A percentile compares a stretch with the other conserved stretches of the same genome.
phyloP scores from a whole-genome alignment of 148 eudicot species.

The Dysphania ambrosioides region DNA sequence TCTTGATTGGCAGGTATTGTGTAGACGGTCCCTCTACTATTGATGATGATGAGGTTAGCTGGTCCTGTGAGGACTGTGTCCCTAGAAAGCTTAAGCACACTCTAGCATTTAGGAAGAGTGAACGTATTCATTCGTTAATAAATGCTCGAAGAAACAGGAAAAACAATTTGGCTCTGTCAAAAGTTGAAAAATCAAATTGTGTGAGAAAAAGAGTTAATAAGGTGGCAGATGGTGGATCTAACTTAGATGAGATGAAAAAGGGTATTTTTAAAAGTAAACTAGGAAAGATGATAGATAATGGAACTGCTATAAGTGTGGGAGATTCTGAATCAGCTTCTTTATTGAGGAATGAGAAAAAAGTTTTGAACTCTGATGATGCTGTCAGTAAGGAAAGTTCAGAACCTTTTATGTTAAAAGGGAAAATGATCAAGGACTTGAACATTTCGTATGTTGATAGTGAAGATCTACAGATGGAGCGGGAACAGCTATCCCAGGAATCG shows the following conservation, averaged over 20 bases:
- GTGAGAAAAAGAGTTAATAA: background rate
- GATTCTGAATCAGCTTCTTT: background rate
- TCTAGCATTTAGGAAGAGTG: conserved; percentile 16
- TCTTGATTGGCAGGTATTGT: conserved; percentile 30
- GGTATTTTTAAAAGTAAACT: background rate
- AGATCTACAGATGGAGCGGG: background rate
- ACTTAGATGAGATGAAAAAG: background rate
- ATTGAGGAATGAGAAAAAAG: background rate
- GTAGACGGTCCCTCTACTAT: conserved; percentile 18
- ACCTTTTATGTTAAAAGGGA: background rate
- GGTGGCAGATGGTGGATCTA: background rate
- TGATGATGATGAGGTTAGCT: conserved; percentile 26
- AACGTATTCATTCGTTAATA: conserved; percentile 3
- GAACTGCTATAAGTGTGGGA: background rate
- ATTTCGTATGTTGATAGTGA: background rate
- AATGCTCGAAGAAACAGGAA: conserved; percentile 18
- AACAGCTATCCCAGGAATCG: conserved; percentile 4
- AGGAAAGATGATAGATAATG: background rate
- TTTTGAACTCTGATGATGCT: background rate
- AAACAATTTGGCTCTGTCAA: background rate
- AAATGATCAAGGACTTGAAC: conserved; percentile 5
- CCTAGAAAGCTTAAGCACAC: conserved; percentile 10
- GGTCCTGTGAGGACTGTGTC: conserved; percentile 39
- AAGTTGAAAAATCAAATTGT: background rate
- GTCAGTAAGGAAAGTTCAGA: background rate